Base-by-base conservation (phyloP, 176 grass and related monocot genomes). In the Bromus sterilis region DNA sequence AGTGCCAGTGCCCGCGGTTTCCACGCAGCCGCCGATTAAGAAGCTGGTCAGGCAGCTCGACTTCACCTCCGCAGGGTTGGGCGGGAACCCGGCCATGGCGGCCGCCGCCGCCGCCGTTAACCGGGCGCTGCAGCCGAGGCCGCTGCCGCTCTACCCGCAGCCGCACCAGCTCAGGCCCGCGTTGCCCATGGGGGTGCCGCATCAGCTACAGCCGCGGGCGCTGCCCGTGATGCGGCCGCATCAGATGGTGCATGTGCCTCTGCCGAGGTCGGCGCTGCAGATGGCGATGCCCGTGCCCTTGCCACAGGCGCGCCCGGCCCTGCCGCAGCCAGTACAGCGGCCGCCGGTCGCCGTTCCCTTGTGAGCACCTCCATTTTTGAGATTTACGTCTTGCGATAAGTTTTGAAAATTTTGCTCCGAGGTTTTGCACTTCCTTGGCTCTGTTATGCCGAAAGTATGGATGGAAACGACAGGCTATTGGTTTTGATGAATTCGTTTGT, bases 21-120 rank as follows among this genome's bases (percentile, higher is more conserved):
- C 90, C 69, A 66, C 78, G 53, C 84, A 86, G 23, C 84, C 86
- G 71, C 80, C 91, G 46, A 79, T 90, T 11, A 99, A 91, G 63
- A 97, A 93, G 83, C 87, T 93, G 2, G 91, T 88, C 28, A 86
- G 96, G 44, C 96, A 95, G 84, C 93, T 99, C 9, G 91, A 99
- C 88, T 99, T 99, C 78, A 93, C 66, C 56, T 88, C 95, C 35
- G 82, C 90, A 31, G 80, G 79, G 44, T 66, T 76, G 39, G 41
- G 83, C 42, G 88, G 90, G 26, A 95, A 93, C 75, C 88, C 94
- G 12, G 91, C 88, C 35, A 79, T 83, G 88, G 91, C 85, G 46
- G 87, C 89, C 2, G 68, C 93, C 1, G 85, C 90, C 0, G 79
- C 85, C 0, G 84, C 85, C 4, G 93, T 88, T 2, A 86, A 85